phyloP scores from a whole-genome alignment of 2,329 filamentous ascomycete genomes.

The Xylariaceae sp. region DNA sequence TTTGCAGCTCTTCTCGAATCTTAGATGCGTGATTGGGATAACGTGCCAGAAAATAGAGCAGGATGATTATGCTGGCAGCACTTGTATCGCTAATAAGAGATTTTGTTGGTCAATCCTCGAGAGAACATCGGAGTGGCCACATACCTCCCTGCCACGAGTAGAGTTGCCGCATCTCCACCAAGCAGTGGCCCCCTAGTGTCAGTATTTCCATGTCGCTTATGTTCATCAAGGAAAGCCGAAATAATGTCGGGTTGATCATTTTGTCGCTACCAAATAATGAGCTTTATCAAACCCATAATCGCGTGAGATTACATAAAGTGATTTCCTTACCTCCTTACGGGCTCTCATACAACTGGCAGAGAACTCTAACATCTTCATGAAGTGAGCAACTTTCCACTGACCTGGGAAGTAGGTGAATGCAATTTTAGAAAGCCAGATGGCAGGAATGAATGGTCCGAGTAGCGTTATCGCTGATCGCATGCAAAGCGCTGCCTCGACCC shows the following conservation, averaged over 20 bases:
- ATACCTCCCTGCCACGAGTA: neutral
- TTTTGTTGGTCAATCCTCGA: neutral
- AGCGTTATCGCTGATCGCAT: neutral
- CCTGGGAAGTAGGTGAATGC: neutral
- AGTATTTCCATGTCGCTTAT: neutral
- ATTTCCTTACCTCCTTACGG: neutral
- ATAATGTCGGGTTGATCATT: neutral
- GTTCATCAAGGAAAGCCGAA: neutral
- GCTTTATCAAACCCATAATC: too few species aligned
- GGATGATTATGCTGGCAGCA: neutral
- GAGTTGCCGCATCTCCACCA: neutral
- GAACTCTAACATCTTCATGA: neutral
- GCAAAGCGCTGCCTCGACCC: neutral
- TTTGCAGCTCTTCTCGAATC: neutral
- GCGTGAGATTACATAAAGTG: neutral
- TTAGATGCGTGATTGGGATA: neutral
- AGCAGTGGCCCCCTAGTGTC: neutral
- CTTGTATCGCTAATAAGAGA: neutral
- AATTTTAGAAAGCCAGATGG: neutral
- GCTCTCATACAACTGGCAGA: neutral
- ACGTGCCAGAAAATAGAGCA: neutral
- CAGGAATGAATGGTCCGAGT: neutral
- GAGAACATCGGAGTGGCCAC: neutral
- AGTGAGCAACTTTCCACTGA: neutral
- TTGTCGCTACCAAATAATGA: neutral